These are phyloP conservation scores for Kondoa malvinella DNA, from an alignment of 768 basidiomycete species.

Conservation along the genomic window DNA sequence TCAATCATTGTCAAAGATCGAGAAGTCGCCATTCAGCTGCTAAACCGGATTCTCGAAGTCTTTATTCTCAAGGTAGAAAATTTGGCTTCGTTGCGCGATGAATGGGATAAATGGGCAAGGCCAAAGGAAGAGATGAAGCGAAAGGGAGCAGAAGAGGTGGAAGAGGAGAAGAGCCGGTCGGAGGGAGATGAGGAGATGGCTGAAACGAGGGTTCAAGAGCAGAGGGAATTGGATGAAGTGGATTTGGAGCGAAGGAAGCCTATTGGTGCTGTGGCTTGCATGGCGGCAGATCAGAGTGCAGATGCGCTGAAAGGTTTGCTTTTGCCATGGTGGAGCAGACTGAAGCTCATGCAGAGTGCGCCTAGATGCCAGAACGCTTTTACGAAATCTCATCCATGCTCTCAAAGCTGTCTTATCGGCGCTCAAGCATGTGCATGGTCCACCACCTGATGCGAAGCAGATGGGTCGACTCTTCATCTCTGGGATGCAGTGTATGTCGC, in stretches of 20 bases:
- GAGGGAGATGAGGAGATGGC: slow-evolving; percentile 7
- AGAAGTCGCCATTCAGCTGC: slow-evolving; percentile 49
- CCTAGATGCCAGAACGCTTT: slow-evolving; percentile 73
- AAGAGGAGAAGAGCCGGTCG: slow-evolving; percentile 6
- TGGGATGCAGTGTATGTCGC: slow-evolving; percentile 61
- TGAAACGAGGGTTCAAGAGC: slow-evolving; percentile 8
- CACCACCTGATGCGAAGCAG: slow-evolving; percentile 64
- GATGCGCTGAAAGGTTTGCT: slow-evolving; percentile 54
- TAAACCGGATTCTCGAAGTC: slow-evolving; percentile 60
- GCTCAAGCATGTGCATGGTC: slow-evolving; percentile 61
- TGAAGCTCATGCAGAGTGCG: too few species aligned
- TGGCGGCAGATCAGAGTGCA: slow-evolving; percentile 56
- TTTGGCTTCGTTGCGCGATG: slow-evolving; percentile 43
- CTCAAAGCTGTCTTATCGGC: slow-evolving; percentile 61
- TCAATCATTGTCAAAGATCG: slow-evolving; percentile 55
- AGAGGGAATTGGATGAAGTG: slow-evolving; percentile 40
- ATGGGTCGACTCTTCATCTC: slow-evolving; percentile 76
- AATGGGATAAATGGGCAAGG: slow-evolving; percentile 25
- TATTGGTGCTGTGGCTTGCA: slow-evolving; percentile 56
- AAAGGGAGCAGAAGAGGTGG: slow-evolving; percentile 39
- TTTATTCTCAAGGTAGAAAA: slow-evolving; percentile 71
- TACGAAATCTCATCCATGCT: slow-evolving; percentile 73
- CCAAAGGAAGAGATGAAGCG: slow-evolving; percentile 1
- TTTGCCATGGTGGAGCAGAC: too few species aligned
- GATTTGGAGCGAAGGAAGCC: slow-evolving; percentile 74